Evolutionary conservation across 73 alveolate species (phyloP), one percentile per base, ranked within the genome.

Genomic region (Paramecium bursaria): DNA sequence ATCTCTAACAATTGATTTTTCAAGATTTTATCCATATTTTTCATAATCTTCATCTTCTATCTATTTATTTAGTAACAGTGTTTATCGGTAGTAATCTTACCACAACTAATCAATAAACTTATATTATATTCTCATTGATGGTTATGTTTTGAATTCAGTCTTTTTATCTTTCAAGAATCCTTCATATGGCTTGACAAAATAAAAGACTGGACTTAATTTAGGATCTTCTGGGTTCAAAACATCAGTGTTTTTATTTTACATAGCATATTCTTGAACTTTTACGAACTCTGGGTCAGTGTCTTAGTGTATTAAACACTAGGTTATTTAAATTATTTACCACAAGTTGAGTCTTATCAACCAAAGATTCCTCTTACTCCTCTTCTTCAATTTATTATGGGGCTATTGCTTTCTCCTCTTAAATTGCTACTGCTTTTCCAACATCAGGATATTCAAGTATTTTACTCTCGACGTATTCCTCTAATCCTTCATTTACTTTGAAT

Each of bases 201-300:
- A 67, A 19, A 2, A 67, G 0, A 67, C 60, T 25, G 46, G 14
- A 11, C 82, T 57, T 14, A 4, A 25, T 35, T 25, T 25, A 2
- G 82, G 82, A 19, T 67, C 35, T 35, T 67, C 82, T 39, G 82
- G 82, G 22, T 67, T 19, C 25, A 67, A 19, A 6, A 42, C 22
- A 4, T 67, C 55, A 3, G 33, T 57, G 14, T 67, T 0, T 26
- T 30, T 10, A 15, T 57, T 57, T 27, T 57, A 30, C 33, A 30
- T 50, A n/a, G 44, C 50, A 39, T 30, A 42, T 42, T 67, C 50
- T 67, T 67, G 19, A 14, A 67, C 82, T 30, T 27, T 67, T 39
- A 10, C 9, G 44, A 14, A 67, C 44, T 67, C 60, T 67, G 33
- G 60, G 33, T 57, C 76, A 6, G 14, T 14, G 2, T 57, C 76